These are phyloP conservation scores for Rhynchosporium agropyri DNA, from an alignment of 2,329 filamentous ascomycete genomes.

Conservation along the genomic window DNA sequence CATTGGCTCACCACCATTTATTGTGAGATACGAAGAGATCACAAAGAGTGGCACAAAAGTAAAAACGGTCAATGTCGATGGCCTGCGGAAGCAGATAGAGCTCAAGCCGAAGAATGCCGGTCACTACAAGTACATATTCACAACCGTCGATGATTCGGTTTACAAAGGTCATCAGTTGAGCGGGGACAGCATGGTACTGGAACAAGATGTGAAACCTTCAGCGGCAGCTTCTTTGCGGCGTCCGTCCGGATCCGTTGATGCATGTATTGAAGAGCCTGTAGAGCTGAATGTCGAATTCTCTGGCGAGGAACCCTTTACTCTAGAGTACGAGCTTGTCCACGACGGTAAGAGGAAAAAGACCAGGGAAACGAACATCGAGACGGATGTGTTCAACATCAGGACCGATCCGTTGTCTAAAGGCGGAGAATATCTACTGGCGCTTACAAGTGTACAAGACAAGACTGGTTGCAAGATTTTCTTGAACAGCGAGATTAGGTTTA, in stretches of 20 bases:
- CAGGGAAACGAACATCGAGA: slow-evolving; percentile 64
- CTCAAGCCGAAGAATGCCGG: slow-evolving; percentile 81
- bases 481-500: slow-evolving; percentile 82
- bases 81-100: slow-evolving; percentile 80
- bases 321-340: slow-evolving; percentile 93
- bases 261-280: slow-evolving; percentile 82
- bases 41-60: slow-evolving; percentile 55
- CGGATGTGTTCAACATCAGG: slow-evolving; percentile 67
- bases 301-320: slow-evolving; percentile 82
- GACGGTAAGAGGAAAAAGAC: slow-evolving; percentile 80
- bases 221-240: slow-evolving; percentile 75
- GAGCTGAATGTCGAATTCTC: slow-evolving; percentile 73
- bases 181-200: slow-evolving; percentile 65
- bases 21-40: slow-evolving; percentile 75
- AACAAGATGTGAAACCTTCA: slow-evolving; percentile 91
- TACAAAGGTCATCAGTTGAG: slow-evolving; percentile 69
- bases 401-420: slow-evolving; percentile 76
- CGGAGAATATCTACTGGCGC: slow-evolving; percentile 84
- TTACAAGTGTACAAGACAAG: slow-evolving; percentile 84
- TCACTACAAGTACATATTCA: slow-evolving; percentile 84
- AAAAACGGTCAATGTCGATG: slow-evolving; percentile 57
- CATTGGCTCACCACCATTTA: slow-evolving; percentile 89
- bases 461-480: slow-evolving; percentile 85
- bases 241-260: slow-evolving; percentile 57
- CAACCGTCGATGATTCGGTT: slow-evolving; percentile 77